Evolutionary conservation across 805 yeast genomes (phyloP), one percentile per base, ranked within the genome.

Genomic region (Jamesozyma hellenica): DNA sequence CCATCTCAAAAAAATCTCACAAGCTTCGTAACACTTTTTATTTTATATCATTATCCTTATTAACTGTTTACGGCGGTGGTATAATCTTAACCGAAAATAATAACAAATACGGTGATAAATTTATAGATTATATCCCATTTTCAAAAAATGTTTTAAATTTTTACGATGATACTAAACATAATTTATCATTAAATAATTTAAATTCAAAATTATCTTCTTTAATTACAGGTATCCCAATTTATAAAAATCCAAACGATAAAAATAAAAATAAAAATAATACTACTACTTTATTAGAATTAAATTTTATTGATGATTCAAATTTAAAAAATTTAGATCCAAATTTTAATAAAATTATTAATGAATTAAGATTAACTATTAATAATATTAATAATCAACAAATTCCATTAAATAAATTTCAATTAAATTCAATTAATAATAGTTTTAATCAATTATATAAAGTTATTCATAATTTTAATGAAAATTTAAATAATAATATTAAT

Each of bases 81-180:
- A 71, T 77, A n/a, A 74, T 71, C 38, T 61, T 70, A 41, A 67
- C 86, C 12, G 63, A 75, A 25, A 69, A 69, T 52, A 82, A 78
- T 48, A 82, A 77, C 46, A 65, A 72, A 14, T 70, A 79, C 55
- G 78, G 75, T 48, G 84, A 80, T 48, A 47, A 66, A 34, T 80
- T 77, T 58, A 67, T 77, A 17, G 78, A 77, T 47, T 72, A 71
- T 42, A 72, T 80, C 34, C 92, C 92, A 15, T 67, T 71, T 37
- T 83, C 77, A 29, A 82, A 77, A 49, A 59, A 61, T 17, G 60
- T 72, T 25, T 69, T 79, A 25, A 73, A 74, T 39, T 50, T 56
- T 8, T 63, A 71, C 38, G 83, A 79, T 7, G 31, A 17, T 29
- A 10, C 21, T 12, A 32, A 30, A 12, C 15, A 9, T 15, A 29